Conservation (phyloP, 2,329 filamentous ascomycete genomes). For the Colletotrichum lupini region DNA sequence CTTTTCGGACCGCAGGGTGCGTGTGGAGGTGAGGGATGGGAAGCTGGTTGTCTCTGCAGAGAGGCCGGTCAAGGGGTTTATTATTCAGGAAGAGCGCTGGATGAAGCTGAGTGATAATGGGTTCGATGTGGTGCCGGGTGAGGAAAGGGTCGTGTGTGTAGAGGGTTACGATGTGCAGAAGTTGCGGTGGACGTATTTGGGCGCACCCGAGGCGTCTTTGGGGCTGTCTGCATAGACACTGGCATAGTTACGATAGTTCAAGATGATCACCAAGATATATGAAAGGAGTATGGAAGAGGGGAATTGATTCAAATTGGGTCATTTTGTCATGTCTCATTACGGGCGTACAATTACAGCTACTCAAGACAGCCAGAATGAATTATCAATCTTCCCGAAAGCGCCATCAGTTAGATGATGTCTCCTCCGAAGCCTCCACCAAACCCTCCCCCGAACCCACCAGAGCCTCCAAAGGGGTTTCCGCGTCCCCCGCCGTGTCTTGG, state of each 20-base stretch:
- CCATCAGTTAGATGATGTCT: conserved; percentile 31
- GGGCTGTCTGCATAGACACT: neutral
- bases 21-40: conserved; percentile 40
- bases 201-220: conserved; percentile 28
- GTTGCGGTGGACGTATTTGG: conserved; percentile 37
- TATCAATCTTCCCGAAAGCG: neutral
- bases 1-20: conserved; percentile 56
- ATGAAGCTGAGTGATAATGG: conserved; percentile 66
- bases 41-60: conserved; percentile 47
- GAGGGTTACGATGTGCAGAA: conserved; percentile 17
- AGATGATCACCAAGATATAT: neutral
- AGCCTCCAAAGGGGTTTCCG: conserved; percentile 51
- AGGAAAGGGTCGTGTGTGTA: conserved; percentile 38
- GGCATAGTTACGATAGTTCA: too few species aligned
- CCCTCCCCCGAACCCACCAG: conserved; percentile 45
- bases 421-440: conserved; percentile 49
- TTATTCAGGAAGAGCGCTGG: conserved; percentile 59
- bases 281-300: neutral
- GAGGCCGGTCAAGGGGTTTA: conserved; percentile 67
- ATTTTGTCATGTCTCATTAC: conserved; percentile 27
- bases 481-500: conserved; percentile 54
- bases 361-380: neutral
- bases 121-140: conserved; percentile 67
- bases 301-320: neutral
- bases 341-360: conserved; percentile 20